Percentiles rank a stretch among this genome's conserved stretches.
phyloP scores from a whole-genome alignment of 805 yeast species.

The Kregervanrija fluxuum region DNA sequence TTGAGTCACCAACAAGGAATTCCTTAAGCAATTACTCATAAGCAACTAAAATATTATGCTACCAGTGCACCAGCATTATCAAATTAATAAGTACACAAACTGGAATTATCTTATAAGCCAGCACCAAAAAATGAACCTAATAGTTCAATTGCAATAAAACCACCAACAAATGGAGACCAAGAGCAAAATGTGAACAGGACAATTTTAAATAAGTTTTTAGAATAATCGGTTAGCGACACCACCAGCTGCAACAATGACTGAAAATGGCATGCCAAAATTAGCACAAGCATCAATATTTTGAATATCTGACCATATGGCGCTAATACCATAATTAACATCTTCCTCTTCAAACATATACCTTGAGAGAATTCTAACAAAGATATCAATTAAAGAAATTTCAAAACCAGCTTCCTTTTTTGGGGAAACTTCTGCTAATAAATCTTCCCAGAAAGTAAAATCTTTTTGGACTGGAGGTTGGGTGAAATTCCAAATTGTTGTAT shows the following conservation, averaged over 20 bases:
- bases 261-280: constrained; percentile 62
- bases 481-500: constrained; percentile 56
- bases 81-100: constrained; percentile 52
- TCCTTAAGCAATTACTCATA: constrained; percentile 9
- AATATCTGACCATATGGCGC: constrained; percentile 47
- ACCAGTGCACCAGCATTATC: constrained; percentile 74
- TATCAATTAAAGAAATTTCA: constrained; percentile 54
- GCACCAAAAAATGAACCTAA: constrained; percentile 55
- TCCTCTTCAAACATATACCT: constrained; percentile 54
- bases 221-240: constrained; percentile 46
- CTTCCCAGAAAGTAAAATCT: constrained; percentile 41
- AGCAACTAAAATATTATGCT: constrained; percentile 54
- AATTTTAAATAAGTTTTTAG: constrained; percentile 55
- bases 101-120: constrained; percentile 41
- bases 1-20: constrained; percentile 9
- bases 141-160: constrained; percentile 58
- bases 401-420: constrained; percentile 52
- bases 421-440: constrained; percentile 40
- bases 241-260: constrained; percentile 54
- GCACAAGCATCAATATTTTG: constrained; percentile 49
- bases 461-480: constrained; percentile 48
- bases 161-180: constrained; percentile 65
- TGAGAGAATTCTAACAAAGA: constrained; percentile 66
- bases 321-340: constrained; percentile 50
- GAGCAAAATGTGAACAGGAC: constrained; percentile 74